Conservation (phyloP, 495 filamentous ascomycete genomes). For the Jackrogersella multiformis region DNA sequence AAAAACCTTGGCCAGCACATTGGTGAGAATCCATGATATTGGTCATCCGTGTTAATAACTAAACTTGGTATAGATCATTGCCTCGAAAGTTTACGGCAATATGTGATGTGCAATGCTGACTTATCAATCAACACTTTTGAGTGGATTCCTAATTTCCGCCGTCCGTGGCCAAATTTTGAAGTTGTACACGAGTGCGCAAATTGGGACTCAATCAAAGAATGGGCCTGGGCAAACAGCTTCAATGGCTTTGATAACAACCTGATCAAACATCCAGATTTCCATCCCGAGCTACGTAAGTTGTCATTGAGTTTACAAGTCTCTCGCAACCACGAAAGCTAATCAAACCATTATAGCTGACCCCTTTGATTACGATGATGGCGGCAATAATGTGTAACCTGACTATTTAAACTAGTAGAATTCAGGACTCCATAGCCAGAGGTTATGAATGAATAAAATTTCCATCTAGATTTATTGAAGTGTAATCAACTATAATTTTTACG, state of each 20-base stretch:
- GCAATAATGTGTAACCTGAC: not conserved
- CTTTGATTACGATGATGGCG: not conserved
- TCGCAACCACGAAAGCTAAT: not conserved
- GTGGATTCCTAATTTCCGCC: not conserved
- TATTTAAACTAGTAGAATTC: not conserved
- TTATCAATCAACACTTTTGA: not conserved
- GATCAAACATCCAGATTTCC: not conserved
- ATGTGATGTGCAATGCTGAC: not conserved
- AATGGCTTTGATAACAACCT: not conserved
- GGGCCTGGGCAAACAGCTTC: not conserved
- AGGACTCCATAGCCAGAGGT: too few species aligned
- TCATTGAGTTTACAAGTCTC: not conserved
- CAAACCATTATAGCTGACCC: not conserved
- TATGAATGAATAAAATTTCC: too few species aligned
- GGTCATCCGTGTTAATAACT: not conserved
- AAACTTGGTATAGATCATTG: not conserved
- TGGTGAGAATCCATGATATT: not conserved
- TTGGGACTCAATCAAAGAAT: not conserved
- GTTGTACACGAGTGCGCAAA: not conserved
- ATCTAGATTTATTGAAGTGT: too few species aligned
- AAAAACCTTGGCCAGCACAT: not conserved
- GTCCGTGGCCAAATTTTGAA: not conserved
- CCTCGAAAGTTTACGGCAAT: not conserved
- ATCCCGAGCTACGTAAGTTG: not conserved
- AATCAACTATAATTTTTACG: too few species aligned